These are phyloP conservation scores for Halophytophthora batemanensis DNA, from an alignment of 352 stramenopile species.

Conservation along the genomic window DNA sequence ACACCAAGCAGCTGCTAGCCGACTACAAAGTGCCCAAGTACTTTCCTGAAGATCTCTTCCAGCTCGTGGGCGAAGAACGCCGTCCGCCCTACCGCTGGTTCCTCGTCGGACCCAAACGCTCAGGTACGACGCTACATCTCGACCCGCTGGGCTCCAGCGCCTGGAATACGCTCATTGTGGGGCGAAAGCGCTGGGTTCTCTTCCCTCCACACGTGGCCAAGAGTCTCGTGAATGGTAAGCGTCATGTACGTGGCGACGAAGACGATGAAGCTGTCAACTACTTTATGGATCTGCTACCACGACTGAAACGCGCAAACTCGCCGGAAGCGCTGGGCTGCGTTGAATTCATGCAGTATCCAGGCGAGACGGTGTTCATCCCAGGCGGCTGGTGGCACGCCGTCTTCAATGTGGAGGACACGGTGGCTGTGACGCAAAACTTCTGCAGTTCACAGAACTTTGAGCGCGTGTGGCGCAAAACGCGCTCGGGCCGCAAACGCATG, in stretches of 20 bases:
- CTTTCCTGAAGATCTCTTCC: conserved; percentile 83
- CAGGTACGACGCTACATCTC: conserved; percentile 93
- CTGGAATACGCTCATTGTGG: conserved; percentile 95
- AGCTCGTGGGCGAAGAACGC: conserved; percentile 71
- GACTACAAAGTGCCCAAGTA: conserved; percentile 84
- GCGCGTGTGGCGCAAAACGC: conserved; percentile 85
- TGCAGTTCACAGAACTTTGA: conserved; percentile 89
- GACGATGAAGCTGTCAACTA: conserved; percentile 93
- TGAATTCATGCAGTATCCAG: conserved; percentile 88
- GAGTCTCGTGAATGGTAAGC: conserved; percentile 70
- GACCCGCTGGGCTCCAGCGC: conserved; percentile 95
- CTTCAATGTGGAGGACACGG: conserved; percentile 89
- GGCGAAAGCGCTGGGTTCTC: conserved; percentile 96
- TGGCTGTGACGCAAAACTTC: conserved; percentile 95
- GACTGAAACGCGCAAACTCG: conserved; percentile 77
- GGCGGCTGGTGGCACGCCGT: conserved; percentile 93
- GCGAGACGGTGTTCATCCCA: conserved; percentile 92
- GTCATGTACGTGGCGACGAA: conserved; percentile 82
- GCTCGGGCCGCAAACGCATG: conserved; percentile 92
- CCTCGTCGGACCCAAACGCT: conserved; percentile 91
- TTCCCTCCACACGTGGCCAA: conserved; percentile 90
- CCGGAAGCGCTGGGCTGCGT: conserved; percentile 64
- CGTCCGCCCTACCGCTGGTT: conserved; percentile 96
- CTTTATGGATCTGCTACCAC: conserved; percentile 89
- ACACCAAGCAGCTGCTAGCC: conserved; percentile 67